Evolutionary conservation across 495 filamentous ascomycete genomes (phyloP).

Genomic region (Lophiotrema nucula): DNA sequence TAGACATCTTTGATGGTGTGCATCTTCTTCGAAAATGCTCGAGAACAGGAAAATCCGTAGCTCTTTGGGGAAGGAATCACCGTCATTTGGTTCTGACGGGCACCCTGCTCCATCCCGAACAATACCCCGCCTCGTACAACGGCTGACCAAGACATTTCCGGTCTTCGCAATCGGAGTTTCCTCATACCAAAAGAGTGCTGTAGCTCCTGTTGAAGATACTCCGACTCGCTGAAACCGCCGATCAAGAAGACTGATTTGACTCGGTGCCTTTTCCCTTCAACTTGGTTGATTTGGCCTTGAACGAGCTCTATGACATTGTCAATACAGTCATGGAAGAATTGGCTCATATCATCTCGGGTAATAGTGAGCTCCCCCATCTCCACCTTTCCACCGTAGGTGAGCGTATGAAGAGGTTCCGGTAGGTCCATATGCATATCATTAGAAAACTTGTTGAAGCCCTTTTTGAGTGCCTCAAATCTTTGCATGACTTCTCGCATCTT

Average conservation of each 20-base stretch:
- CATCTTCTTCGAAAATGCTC: neutral
- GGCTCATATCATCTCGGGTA: constrained; percentile 13
- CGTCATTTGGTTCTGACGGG: neutral
- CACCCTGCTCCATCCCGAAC: constrained; percentile 9
- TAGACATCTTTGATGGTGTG: neutral
- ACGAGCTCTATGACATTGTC: constrained; percentile 4
- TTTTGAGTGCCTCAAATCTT: constrained; percentile 17
- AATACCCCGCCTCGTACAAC: constrained; percentile 25
- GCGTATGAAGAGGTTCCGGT: constrained; percentile 10
- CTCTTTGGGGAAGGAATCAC: neutral
- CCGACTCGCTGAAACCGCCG: constrained; percentile 24
- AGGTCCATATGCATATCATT: constrained; percentile 20
- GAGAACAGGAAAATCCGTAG: constrained; percentile 8
- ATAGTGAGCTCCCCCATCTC: constrained; percentile 21
- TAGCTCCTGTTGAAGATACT: constrained; percentile 15
- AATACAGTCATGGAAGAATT: constrained; percentile 13
- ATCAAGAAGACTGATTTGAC: constrained; percentile 16
- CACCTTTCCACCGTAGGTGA: constrained; percentile 10
- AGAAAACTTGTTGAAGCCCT: neutral
- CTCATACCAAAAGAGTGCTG: constrained; percentile 4
- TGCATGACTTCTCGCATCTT: constrained; percentile 13
- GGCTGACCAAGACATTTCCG: constrained; percentile 28
- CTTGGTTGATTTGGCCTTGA: constrained; percentile 8
- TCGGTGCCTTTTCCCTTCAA: constrained; percentile 1
- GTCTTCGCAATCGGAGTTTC: constrained; percentile 20